Base-by-base conservation (phyloP, 2,329 filamentous ascomycete species). In the Scytalidium sp. region DNA sequence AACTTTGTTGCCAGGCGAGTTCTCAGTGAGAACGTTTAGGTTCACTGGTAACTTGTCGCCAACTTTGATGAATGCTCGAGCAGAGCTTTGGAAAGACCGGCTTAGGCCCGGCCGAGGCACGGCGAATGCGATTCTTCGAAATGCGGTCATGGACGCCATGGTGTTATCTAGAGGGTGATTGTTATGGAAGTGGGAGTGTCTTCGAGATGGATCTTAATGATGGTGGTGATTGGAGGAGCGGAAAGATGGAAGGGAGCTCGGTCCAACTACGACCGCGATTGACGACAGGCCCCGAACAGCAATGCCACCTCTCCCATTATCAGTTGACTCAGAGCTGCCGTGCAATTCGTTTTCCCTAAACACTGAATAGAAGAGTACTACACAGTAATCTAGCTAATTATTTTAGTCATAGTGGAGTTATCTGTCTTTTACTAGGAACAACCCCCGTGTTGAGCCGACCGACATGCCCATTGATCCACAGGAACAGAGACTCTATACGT, bases 1-100 rank as follows among this genome's bases (percentile, higher is more conserved):
- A 69, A 97, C 84, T 72, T 92, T 94, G 79, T 91, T 95, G 53
- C 88, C 90, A 1, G 93, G 93, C n/a, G 87, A 91, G 71, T 81
- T 80, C 73, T 97, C 88, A 56, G 85, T 85, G 60, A 96, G 80
- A 45, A 88, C 84, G 56, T 91, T 83, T 50, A 93, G 72, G 69
- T 84, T 73, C 10, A n/a, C 13, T 41, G 93, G 94, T 49, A 97
- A 76, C 58, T 78, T 72, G 68, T 97, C 91, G 64, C 92, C 92
- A 52, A 84, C 84, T 62, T 87, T 80, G 66, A 97, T 87, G 57
- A 81, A 74, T 41, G 75, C 75, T 43, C 76, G 76, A 43, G 79
- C 70, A 29, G 85, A 82, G 55, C 76, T 74, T 73, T 90, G 86
- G 75, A 92, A 92, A 22, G 45, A 29, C 45, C 61, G 56, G 21